Evolutionary conservation across 2,329 filamentous ascomycete species (phyloP), one percentile per base, ranked within the genome.

Genomic region (Pseudopithomyces chartarum): DNA sequence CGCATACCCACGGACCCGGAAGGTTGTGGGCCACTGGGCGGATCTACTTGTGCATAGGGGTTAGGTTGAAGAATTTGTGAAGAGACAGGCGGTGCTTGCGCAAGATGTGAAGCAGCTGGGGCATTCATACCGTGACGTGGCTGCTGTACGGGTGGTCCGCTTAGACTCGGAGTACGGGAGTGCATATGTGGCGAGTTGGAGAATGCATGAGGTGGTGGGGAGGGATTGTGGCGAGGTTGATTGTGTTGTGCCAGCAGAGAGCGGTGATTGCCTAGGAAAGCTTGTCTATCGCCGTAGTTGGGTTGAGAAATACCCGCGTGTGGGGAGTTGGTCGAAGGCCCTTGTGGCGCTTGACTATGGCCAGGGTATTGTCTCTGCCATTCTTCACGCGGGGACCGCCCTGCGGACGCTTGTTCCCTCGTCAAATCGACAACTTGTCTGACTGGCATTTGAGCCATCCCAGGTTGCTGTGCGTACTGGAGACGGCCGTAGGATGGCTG

Each of bases 21-120:
- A n/a, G 67, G 55, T 48, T 71, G 69, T 19, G 62, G 62, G 39
- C 55, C 62, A 7, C 70, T 67, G 32, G 70, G 63, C n/a, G 71
- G 73, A 52, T 76, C 72, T 1, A 76, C 70, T 51, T 73, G 71
- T 15, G 69, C 68, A 54, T 75, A 76, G 10, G 73, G 73, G 54
- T 76, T 76, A 17, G 73, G 71, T 43, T 75, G 71, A 20, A 76
- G 55, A 8, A 74, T 71, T 52, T 73, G 70, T 19, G 63, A 62
- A 23, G 64, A 58, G 15, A 60, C 59, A 20, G 65, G 47, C 36
- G 63, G 34, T 49, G 58, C 47, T 38, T 63, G 59, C 2, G 57
- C 36, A 47, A 42, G 49, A 39, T 67, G 65, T 3, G 60, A 65
- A 39, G 62, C 52, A 20, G 67, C 48, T 39, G 64, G 60, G 13